These are phyloP conservation scores for Coprinopsis cinerea DNA, from an alignment of 768 basidiomycete species.

Conservation along the genomic window DNA sequence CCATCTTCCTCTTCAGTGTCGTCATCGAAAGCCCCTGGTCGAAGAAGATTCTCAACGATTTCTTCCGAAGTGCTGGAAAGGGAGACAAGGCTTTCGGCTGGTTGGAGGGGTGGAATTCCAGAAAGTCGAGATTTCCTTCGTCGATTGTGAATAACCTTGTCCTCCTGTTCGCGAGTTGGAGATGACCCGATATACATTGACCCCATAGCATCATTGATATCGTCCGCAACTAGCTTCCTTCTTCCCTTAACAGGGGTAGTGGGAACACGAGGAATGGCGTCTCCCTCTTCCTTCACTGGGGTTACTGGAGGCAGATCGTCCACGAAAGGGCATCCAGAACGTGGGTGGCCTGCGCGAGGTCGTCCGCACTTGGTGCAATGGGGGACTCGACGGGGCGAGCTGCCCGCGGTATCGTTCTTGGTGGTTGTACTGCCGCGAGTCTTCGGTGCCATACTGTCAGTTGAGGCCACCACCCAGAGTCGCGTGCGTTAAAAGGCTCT, in stretches of 20 bases:
- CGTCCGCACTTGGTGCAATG: constrained; percentile 51
- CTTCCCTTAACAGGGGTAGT: constrained; percentile 6
- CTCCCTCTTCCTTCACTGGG: not conserved
- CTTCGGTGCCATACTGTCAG: not conserved
- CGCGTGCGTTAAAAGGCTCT: too few species aligned
- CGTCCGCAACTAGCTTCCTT: constrained; percentile 14
- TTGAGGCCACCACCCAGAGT: not conserved
- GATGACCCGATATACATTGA: constrained; percentile 37
- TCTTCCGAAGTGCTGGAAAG: constrained; percentile 42
- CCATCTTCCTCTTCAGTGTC: constrained; percentile 17
- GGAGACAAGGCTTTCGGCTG: constrained; percentile 42
- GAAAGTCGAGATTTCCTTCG: constrained; percentile 23
- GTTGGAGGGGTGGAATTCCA: constrained; percentile 20
- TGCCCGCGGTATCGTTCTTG: constrained; percentile 13
- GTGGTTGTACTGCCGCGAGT: not conserved
- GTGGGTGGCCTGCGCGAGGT: constrained; percentile 54
- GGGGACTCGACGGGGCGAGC: constrained; percentile 45
- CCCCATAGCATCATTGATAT: constrained; percentile 36
- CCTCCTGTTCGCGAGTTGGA: constrained; percentile 18
- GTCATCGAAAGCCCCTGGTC: constrained; percentile 35
- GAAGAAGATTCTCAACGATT: constrained; percentile 38
- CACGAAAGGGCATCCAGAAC: constrained; percentile 51
- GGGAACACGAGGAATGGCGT: not conserved
- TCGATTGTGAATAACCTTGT: constrained; percentile 28
- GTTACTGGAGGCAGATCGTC: constrained; percentile 22